A percentile compares a stretch with the other conserved stretches of the same genome.
phyloP scores from a whole-genome alignment of 441 rosid genomes.

The Mallotus japonicus region DNA sequence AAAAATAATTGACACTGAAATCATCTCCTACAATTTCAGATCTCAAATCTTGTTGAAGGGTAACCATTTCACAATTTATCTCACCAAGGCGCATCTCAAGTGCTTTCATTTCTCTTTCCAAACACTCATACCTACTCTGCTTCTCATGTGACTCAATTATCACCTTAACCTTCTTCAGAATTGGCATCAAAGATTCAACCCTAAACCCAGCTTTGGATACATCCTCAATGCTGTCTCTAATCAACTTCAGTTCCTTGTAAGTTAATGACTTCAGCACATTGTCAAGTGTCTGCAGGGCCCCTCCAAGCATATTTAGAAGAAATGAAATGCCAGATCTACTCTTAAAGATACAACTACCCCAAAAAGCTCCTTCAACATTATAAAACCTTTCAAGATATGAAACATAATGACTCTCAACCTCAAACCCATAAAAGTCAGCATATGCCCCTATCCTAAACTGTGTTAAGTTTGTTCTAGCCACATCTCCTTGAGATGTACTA shows the following conservation, averaged over 20 bases:
- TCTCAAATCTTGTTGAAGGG: not conserved
- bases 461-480: not conserved
- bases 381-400: slow-evolving; percentile 5
- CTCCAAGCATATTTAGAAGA: slow-evolving; percentile 7
- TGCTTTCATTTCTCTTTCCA: not conserved
- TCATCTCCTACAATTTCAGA: not conserved
- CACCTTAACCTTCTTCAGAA: not conserved
- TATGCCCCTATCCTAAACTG: slow-evolving; percentile 5
- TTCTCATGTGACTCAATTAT: not conserved
- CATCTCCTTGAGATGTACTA: slow-evolving; percentile 1
- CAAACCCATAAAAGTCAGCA: not conserved
- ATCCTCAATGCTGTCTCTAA: not conserved
- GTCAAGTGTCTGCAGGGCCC: slow-evolving; percentile 2
- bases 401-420: not conserved
- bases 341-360: slow-evolving; percentile 6
- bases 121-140: not conserved
- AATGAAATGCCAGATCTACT: not conserved
- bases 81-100: not conserved
- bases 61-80: not conserved
- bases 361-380: not conserved
- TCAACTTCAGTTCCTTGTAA: slow-evolving; percentile 1
- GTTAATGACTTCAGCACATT: not conserved
- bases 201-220: not conserved
- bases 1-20: not conserved
- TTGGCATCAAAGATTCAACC: not conserved